These are phyloP conservation scores for Vanrija pseudolonga DNA, from an alignment of 1,284 basidiomycete species.

Conservation along the genomic window DNA sequence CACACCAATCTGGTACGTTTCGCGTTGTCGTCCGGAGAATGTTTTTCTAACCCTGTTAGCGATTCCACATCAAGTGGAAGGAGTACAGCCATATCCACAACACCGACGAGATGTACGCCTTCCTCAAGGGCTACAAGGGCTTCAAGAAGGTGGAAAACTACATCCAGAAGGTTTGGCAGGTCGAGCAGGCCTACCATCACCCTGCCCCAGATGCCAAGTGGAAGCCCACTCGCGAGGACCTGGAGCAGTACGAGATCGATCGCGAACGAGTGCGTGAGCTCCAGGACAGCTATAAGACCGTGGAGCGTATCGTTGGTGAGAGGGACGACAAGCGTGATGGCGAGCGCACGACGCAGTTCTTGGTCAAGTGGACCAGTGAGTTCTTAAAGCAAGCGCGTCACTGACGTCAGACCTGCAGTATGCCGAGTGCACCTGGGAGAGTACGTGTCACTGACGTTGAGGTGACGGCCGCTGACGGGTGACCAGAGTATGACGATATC, in stretches of 20 bases:
- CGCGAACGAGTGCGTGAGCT: slow-evolving; percentile 86
- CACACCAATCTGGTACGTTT: slow-evolving; percentile 74
- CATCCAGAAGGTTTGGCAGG: slow-evolving; percentile 72
- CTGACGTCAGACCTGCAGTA: slow-evolving; percentile 68
- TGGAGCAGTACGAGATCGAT: slow-evolving; percentile 82
- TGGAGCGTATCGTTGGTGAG: slow-evolving; percentile 86
- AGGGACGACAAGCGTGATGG: slow-evolving; percentile 63
- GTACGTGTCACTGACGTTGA: slow-evolving; percentile 44
- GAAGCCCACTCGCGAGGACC: slow-evolving; percentile 77
- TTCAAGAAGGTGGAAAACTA: slow-evolving; percentile 99
- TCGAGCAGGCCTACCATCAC: slow-evolving; percentile 66
- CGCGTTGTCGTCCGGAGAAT: too few relatives aligned
- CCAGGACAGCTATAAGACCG: slow-evolving; percentile 82
- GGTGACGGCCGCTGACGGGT: not conserved
- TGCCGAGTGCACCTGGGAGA: slow-evolving; percentile 95
- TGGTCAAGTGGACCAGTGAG: slow-evolving; percentile 86
- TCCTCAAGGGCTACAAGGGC: slow-evolving; percentile 66
- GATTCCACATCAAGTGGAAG: slow-evolving; percentile 96
- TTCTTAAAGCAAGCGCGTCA: not conserved
- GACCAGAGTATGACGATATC: slow-evolving; percentile 63
- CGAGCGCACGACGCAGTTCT: slow-evolving; percentile 67
- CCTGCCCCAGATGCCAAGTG: slow-evolving; percentile 52
- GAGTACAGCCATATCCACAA: slow-evolving; percentile 91
- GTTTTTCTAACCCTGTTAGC: slow-evolving; percentile 52
- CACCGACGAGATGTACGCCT: slow-evolving; percentile 94